These are phyloP conservation scores for Monsonia emarginata DNA, from an alignment of 441 rosid genomes.

Conservation along the genomic window DNA sequence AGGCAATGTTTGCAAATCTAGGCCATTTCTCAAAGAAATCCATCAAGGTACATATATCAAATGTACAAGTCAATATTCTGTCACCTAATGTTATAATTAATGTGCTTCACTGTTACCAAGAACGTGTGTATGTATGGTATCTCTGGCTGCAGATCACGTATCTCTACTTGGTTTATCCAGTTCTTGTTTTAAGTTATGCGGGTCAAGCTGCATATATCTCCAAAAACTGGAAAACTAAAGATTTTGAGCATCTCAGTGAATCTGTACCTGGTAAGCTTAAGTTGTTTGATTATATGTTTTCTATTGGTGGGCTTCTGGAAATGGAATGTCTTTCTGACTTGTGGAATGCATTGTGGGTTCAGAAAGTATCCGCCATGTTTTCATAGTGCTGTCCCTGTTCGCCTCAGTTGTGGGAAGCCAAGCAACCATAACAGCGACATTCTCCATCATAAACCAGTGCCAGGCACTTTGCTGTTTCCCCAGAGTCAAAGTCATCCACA, in stretches of 20 bases:
- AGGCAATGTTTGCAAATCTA: slow-evolving; percentile 60
- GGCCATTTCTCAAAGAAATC: slow-evolving; percentile 64
- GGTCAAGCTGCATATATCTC: slow-evolving; percentile 66
- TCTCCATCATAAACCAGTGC: slow-evolving; percentile 66
- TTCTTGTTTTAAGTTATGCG: slow-evolving; percentile 40
- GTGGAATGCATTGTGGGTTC: slow-evolving; percentile 14
- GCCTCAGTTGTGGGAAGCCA: slow-evolving; percentile 62
- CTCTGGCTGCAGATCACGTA: slow-evolving; percentile 39
- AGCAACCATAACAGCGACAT: slow-evolving; percentile 56
- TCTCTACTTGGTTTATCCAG: slow-evolving; percentile 40
- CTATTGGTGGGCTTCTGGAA: too few species aligned
- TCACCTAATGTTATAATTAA: not conserved
- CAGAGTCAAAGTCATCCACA: slow-evolving; percentile 47
- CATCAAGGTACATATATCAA: slow-evolving; percentile 30
- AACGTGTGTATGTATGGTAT: slow-evolving; percentile 8
- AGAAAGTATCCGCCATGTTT: slow-evolving; percentile 37
- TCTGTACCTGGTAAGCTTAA: slow-evolving; percentile 43
- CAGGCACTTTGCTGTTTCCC: slow-evolving; percentile 57
- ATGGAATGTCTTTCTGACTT: slow-evolving; percentile 15
- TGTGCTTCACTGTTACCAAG: not conserved
- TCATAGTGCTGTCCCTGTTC: slow-evolving; percentile 35
- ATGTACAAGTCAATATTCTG: not conserved
- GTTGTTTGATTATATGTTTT: too few species aligned
- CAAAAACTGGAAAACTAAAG: slow-evolving; percentile 20
- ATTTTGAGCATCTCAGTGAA: slow-evolving; percentile 38